Base-by-base conservation (phyloP, 768 basidiomycete species). In the Mycena filopes region DNA sequence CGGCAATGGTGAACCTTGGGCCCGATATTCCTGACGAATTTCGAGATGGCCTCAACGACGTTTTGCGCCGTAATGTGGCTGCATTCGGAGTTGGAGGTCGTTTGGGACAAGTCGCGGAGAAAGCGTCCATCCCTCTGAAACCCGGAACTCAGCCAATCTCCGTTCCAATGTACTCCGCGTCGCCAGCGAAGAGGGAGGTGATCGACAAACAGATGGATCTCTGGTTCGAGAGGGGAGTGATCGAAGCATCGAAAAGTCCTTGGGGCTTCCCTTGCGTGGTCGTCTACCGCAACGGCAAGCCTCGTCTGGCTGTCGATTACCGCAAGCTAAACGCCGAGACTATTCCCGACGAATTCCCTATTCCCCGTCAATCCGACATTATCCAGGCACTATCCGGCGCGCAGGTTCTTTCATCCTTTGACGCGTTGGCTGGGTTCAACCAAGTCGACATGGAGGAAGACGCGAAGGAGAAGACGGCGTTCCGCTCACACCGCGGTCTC, bases 241-340 rank as follows among this genome's bases (percentile, higher is more conserved):
- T 79, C 11, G 76, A 80, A 51, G 70, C 68, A 0, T 77, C 74
- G 1, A 41, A 59, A 0, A 79, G 78, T 45, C 67, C 63, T 2
- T 63, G 61, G 61, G 61, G 61, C 1, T 53, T 54, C 18, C 61
- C 61, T 5, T 72, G 70, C 4, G 59, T 77, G 3, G 78, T 82
- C 2, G 77, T 76, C 0, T 82, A 80, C 62, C 62, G 77, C 0
- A 80, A 82, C 43, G 70, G 72, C 0, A 83, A 82, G 59, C 73
- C 80, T 0, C 63, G 78, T 0, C 64, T 83, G 15, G 76, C 74
- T 3, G 70, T 82, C 1, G 79, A 82, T 55, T 78, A 78, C 49
- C 40, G 56, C 0, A 64, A 71, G 25, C 61, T 68, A 15, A 66
- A 60, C 23, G 57, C 48, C 3, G 8, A 6, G 29, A 49, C 48